Base-by-base conservation (phyloP, 1,139 yeast genomes). In the Scheffersomyces quercinus region DNA sequence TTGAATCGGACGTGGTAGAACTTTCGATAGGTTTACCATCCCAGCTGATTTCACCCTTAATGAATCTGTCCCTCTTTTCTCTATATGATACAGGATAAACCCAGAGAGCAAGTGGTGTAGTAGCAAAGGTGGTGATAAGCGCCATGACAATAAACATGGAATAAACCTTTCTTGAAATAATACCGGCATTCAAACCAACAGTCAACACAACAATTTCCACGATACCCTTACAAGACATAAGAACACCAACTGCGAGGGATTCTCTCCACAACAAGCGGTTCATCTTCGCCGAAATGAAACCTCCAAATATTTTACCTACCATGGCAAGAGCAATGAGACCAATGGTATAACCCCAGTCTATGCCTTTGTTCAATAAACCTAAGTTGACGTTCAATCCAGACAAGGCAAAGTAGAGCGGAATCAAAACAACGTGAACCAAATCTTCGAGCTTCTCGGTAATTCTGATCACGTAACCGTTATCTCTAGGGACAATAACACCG, bases 161-260 rank as follows among this genome's bases (percentile, higher is more conserved):
- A 61, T 81, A 87, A 1, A 83, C 82, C 49, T 77, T 81, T 44
- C 75, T 73, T 5, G 81, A 70, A 35, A 87, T 79, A 43, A 87
- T 86, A 0, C 79, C 78, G 2, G 93, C 85, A 49, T 79, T 81
- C 46, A 85, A 72, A 43, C 95, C 95, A 37, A 85, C 82, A 38
- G 81, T 82, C 49, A 87, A 71, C 20, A 86, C 95, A 39, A 87
- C 91, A 56, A 87, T 82, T 63, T 85, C 91, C 29, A 85, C 91
- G 51, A 85, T 85, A 64, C 95, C 95, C 62, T 87, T 87, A 73
- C 95, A 87, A 9, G 91, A 85, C 93, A 87, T 86, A 53, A 87
- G 73, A n/a, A 85, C 78, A 42, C 95, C 95, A 30, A 85, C 91
- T 1, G 90, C 75, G 30, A 83, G 62, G 2, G 89, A 79, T 59